Conservation (phyloP, 2,329 filamentous ascomycete genomes). For the Penicillium hordei region DNA sequence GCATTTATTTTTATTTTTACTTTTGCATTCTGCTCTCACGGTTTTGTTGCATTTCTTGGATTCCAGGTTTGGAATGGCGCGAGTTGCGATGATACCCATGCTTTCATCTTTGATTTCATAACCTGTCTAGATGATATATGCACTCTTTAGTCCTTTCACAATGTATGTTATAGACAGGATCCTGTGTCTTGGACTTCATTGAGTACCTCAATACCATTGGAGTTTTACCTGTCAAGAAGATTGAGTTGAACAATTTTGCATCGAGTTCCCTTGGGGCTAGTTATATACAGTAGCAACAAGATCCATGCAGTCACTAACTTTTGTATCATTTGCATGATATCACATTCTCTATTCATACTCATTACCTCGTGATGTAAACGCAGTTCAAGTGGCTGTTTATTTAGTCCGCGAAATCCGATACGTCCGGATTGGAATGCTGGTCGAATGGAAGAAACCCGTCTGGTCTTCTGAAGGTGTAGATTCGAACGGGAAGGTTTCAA, state of each 20-base stretch:
- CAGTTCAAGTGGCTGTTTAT: not conserved
- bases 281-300: not conserved
- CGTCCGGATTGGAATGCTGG: constrained; percentile 39
- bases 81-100: constrained; percentile 12
- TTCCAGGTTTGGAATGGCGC: constrained; percentile 8
- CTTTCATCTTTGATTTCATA: not conserved
- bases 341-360: not conserved
- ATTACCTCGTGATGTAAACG: constrained; percentile 3
- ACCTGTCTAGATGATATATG: not conserved
- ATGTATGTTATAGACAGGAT: not conserved
- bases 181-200: not conserved
- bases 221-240: not conserved
- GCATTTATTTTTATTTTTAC: not conserved
- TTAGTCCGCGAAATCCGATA: constrained; percentile 32
- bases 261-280: not conserved
- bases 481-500: constrained; percentile 43
- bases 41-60: constrained; percentile 10
- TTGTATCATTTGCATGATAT: not conserved
- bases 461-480: constrained; percentile 46
- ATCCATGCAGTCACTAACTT: not conserved
- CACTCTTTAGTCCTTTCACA: not conserved
- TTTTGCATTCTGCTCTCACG: constrained; percentile 1
- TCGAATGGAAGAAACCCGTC: constrained; percentile 50
- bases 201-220: not conserved
- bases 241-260: not conserved